phyloP scores from a whole-genome alignment of 768 basidiomycete genomes.

The Suillus subaureus region DNA sequence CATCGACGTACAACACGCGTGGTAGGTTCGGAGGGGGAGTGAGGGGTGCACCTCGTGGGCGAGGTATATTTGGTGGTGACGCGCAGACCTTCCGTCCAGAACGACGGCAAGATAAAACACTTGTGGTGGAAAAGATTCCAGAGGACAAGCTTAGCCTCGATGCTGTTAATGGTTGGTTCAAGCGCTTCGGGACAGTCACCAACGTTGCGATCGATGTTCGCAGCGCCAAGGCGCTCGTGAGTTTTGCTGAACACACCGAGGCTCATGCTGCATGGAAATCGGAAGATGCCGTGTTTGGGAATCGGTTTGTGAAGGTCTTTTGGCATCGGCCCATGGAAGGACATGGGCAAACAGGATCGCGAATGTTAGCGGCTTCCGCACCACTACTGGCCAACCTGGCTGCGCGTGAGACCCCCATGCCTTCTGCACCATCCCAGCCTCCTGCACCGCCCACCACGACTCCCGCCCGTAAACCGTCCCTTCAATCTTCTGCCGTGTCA shows the following conservation, averaged over 20 bases:
- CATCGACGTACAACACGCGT: slow-evolving; percentile 21
- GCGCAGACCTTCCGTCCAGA: slow-evolving; percentile 68
- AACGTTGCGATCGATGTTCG: slow-evolving; percentile 85
- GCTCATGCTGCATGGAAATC: slow-evolving; percentile 90
- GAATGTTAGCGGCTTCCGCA: slow-evolving; percentile 82
- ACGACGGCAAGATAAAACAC: slow-evolving; percentile 71
- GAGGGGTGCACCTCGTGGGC: slow-evolving; percentile 49
- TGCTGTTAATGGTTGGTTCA: slow-evolving; percentile 86
- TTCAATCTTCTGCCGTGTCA: slow-evolving; percentile 39
- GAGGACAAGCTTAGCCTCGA: slow-evolving; percentile 78
- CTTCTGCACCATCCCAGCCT: slow-evolving; percentile 16
- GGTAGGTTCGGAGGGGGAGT: slow-evolving; percentile 38
- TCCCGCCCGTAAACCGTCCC: slow-evolving; percentile 39
- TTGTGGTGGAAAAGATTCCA: slow-evolving; percentile 95
- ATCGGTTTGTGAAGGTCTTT: slow-evolving; percentile 93
- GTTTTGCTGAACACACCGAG: slow-evolving; percentile 80
- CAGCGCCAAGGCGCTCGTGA: slow-evolving; percentile 81
- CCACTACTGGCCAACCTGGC: slow-evolving; percentile 68
- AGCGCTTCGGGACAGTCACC: slow-evolving; percentile 88
- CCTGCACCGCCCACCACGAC: slow-evolving; percentile 19
- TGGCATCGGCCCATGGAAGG: slow-evolving; percentile 96
- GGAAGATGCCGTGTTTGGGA: slow-evolving; percentile 93
- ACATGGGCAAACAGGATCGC: slow-evolving; percentile 78
- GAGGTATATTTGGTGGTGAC: slow-evolving; percentile 65
- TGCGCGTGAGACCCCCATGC: slow-evolving; percentile 33